Conservation (phyloP, 2,329 filamentous ascomycete genomes). For the Hymenoscyphus scutula region DNA sequence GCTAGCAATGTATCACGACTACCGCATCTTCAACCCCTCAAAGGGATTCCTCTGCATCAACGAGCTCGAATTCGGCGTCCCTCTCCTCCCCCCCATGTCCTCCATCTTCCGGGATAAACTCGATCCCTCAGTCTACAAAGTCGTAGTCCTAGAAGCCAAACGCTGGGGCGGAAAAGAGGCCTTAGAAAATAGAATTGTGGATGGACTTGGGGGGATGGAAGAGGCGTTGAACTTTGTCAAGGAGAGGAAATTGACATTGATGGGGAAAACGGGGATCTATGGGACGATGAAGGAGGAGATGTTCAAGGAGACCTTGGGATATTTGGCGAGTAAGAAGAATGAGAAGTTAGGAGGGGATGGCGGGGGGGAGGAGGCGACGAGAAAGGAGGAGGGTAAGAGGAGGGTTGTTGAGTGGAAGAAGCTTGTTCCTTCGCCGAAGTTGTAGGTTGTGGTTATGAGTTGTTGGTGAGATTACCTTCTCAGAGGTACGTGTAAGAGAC, state of each 20-base stretch:
- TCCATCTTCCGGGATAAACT: conserved; percentile 72
- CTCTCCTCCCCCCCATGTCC: conserved; percentile 72
- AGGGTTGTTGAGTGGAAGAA: conserved; percentile 32
- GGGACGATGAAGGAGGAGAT: conserved; percentile 72
- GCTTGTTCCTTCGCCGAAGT: conserved; percentile 28
- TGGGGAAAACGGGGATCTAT: conserved; percentile 65
- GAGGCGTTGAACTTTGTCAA: conserved; percentile 60
- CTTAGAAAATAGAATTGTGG: conserved; percentile 64
- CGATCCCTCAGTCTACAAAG: conserved; percentile 52
- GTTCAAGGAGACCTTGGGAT: conserved; percentile 62
- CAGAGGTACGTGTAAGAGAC: too few relatives aligned
- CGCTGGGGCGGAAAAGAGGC: conserved; percentile 64
- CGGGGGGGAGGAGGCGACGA: conserved; percentile 34
- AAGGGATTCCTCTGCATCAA: conserved; percentile 78
- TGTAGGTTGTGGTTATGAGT: conserved; percentile 17
- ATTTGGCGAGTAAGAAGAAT: conserved; percentile 53
- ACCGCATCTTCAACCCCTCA: conserved; percentile 70
- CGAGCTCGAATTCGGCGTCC: conserved; percentile 75
- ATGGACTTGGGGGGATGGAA: conserved; percentile 62
- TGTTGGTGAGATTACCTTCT: too few relatives aligned
- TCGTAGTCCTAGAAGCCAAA: conserved; percentile 70
- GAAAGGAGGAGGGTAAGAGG: conserved; percentile 22
- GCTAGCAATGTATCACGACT: conserved; percentile 79
- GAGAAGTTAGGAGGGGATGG: conserved; percentile 43
- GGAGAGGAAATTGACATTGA: conserved; percentile 57